Evolutionary conservation across 495 filamentous ascomycete species (phyloP), one percentile per base, ranked within the genome.

Genomic region (Amniculicola lignicola): DNA sequence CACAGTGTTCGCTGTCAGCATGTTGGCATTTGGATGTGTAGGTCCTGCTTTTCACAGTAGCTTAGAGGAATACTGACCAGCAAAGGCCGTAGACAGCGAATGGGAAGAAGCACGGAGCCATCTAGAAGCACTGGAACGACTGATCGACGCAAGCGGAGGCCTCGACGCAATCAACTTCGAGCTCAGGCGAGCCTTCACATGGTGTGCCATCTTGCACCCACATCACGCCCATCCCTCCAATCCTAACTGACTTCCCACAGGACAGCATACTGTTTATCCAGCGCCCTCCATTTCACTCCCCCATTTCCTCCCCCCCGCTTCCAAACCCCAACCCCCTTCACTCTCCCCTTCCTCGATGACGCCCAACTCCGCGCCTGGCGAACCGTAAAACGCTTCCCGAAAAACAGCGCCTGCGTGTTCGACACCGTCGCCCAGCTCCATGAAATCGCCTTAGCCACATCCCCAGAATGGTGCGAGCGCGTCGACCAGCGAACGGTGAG

Each of bases 331-430:
- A 24, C 16, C 7, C 16, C 48, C 2, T 54, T 58, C 23, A 48
- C 60, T 15, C 42, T 63, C 4, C 54, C 60, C 9, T 52, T 63
- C 15, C 40, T 48, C n/a, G 60, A 63, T 47, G 60, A 63, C 18
- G 48, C 48, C 1, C 42, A 47, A 12, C 54, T 63, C 19, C 54
- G 48, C 1, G 60, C 60, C 7, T 63, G 60, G 60, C 54, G 54
- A 9, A 63, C 60, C 1, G 36, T 59, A 10, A 63, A 63, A 44
- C 46, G 52, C 10, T 40, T 63, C 15, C 60, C 60, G 2, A 63
- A 63, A 31, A 45, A 58, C 28, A 49, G 29, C 21, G 40, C 54
- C 9, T 63, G 53, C 43, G 33, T 59, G 7, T 63, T 58, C 38
- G 60, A 63, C 15, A 44, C 54, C 16, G 49, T 59, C 9, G 36